Conservation (phyloP, 2,329 filamentous ascomycete species). For the Myrmaecium sp. region DNA sequence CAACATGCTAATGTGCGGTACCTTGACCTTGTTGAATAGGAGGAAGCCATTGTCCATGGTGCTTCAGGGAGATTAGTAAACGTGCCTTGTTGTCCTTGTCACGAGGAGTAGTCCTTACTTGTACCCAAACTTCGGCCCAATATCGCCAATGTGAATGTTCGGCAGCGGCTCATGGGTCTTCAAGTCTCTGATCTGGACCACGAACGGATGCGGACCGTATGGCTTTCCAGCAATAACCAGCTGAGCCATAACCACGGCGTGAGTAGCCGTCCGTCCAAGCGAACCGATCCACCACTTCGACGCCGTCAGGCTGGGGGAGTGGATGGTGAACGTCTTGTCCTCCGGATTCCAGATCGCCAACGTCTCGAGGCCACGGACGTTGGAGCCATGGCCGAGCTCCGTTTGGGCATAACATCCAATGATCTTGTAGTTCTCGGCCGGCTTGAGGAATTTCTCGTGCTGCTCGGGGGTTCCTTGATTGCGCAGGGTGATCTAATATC, state of each 20-base stretch:
- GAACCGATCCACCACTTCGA: conserved; percentile 81
- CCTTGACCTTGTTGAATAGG: conserved; percentile 58
- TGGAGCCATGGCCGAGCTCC: conserved; percentile 62
- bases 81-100: conserved; percentile 1
- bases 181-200: conserved; percentile 56
- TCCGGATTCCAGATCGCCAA: conserved; percentile 56
- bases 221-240: conserved; percentile 50
- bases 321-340: conserved; percentile 58
- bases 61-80: conserved; percentile 12
- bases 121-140: conserved; percentile 66
- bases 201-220: conserved; percentile 61
- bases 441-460: conserved; percentile 54
- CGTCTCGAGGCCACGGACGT: conserved; percentile 54
- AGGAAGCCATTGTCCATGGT: conserved; percentile 73
- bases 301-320: conserved; percentile 56
- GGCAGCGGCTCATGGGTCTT: conserved; percentile 53
- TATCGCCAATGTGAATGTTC: conserved; percentile 59
- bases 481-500: conserved; percentile 42
- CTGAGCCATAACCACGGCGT: conserved; percentile 67
- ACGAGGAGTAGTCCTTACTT: conserved; percentile 27
- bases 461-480: conserved; percentile 60
- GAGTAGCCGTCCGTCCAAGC: conserved; percentile 56
- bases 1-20: conserved; percentile 60
- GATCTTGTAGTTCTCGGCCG: conserved; percentile 50
- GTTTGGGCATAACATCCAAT: conserved; percentile 73